Evolutionary conservation across 129 eudicot species (phyloP), one percentile per base, ranked within the genome.

Genomic region (Kitagawia praeruptora): DNA sequence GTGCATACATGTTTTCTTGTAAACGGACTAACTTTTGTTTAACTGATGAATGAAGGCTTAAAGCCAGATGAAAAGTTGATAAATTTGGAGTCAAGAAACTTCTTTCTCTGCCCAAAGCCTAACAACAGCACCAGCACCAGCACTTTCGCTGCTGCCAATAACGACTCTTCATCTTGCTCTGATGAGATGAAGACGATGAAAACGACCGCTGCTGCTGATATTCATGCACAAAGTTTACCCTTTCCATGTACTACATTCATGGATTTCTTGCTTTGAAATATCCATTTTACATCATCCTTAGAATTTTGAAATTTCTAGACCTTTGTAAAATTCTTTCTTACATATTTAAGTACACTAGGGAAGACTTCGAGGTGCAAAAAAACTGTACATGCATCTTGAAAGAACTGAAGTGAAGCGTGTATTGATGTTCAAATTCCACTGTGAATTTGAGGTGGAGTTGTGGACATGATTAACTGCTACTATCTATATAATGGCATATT

Each of bases 11-110:
- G 19, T 23, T 2, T 64, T 14, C 18, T 25, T 7, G 12, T 27
- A 5, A 61, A 64, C 7, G 12, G 21, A 56, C 28, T 2, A 3
- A 58, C 25, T 6, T n/a, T 23, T 58, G 28, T 58, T 31, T 23
- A 58, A 58, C 5, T 58, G 28, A 23, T 58, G 66, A 4, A 8
- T 81, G 85, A 85, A 88, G 91, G 89, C 74, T 58, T 88, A 51
- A 81, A 79, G 25, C 34, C 77, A 28, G 87, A 85, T 34, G 85
- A 85, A 58, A 82, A 85, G 80, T 51, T 88, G 78, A 79, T 70
- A 56, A 80, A 83, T 69, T 76, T 88, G 85, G 87, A 77, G n/a
- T 88, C 88, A 0, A 70, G 91, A 38, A 88, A 85, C 79, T 88
- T 88, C 77, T 85, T 78, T 73, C 4, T 88, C 51, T 82, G 85